Conservation (phyloP, 1,284 basidiomycete species). For the Sphagnurus paluster region DNA sequence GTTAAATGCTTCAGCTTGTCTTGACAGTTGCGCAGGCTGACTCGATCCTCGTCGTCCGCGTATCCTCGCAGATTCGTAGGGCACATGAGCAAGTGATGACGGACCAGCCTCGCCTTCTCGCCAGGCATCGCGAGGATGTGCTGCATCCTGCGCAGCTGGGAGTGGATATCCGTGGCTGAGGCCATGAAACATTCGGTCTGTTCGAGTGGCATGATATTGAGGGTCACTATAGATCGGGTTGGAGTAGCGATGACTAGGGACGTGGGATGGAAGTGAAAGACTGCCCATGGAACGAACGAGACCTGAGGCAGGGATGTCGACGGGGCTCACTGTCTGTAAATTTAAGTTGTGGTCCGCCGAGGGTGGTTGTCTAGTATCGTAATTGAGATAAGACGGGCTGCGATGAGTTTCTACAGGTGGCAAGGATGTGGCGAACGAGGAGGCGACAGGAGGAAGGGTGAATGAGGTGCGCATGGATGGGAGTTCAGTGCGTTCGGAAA, state of each 20-base stretch:
- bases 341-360: constrained; percentile 5
- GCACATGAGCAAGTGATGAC: constrained; percentile 25
- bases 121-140: constrained; percentile 19
- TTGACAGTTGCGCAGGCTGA: constrained; percentile 21
- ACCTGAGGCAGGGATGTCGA: constrained; percentile 13
- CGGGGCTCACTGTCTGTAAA: constrained; percentile 10
- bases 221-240: constrained; percentile 33
- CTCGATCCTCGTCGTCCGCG: constrained; percentile 23
- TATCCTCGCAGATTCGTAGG: constrained; percentile 6
- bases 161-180: constrained; percentile 19
- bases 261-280: constrained; percentile 19
- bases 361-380: constrained; percentile 13
- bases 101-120: constrained; percentile 36
- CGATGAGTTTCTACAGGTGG: constrained; percentile 11
- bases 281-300: constrained; percentile 12
- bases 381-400: constrained; percentile 9
- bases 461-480: constrained; percentile 18
- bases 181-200: constrained; percentile 22
- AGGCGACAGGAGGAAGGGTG: constrained; percentile 13
- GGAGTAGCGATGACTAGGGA: constrained; percentile 25
- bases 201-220: constrained; percentile 25
- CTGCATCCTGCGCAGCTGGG: constrained; percentile 16
- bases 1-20: constrained; percentile 16
- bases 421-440: constrained; percentile 15
- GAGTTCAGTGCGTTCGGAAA: constrained; percentile 10